Percentiles rank a stretch among this genome's conserved stretches.
phyloP scores from a whole-genome alignment of 2,329 filamentous ascomycete species.

The Aureobasidium mangrovei region DNA sequence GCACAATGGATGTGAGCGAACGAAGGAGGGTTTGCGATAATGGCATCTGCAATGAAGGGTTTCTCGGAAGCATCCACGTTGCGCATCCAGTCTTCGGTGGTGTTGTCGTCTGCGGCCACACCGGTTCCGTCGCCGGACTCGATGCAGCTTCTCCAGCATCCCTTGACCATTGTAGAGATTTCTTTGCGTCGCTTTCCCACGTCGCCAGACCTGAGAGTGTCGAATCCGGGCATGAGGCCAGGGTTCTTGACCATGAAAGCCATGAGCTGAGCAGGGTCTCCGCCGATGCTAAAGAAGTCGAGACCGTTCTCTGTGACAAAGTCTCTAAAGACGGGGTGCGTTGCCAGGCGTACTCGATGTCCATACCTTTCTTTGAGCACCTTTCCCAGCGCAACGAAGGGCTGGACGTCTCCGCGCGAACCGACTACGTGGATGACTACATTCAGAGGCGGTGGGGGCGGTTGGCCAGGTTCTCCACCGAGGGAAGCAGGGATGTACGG shows the following conservation, averaged over 20 bases:
- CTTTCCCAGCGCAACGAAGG: slow-evolving; percentile 62
- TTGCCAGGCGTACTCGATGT: slow-evolving; percentile 65
- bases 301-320: slow-evolving; percentile 63
- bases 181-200: slow-evolving; percentile 18
- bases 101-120: slow-evolving; percentile 25
- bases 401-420: slow-evolving; percentile 66
- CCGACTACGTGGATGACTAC: slow-evolving; percentile 69
- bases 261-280: slow-evolving; percentile 67
- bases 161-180: slow-evolving; percentile 22
- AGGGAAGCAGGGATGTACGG: slow-evolving; percentile 66
- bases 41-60: slow-evolving; percentile 76
- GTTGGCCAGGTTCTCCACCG: slow-evolving; percentile 54
- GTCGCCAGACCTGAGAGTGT: slow-evolving; percentile 22
- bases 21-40: slow-evolving; percentile 70
- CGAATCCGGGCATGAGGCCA: slow-evolving; percentile 23
- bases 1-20: slow-evolving; percentile 70
- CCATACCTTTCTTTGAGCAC: slow-evolving; percentile 55
- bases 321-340: slow-evolving; percentile 57
- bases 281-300: slow-evolving; percentile 70
- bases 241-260: slow-evolving; percentile 29
- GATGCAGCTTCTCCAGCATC: slow-evolving; percentile 24
- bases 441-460: slow-evolving; percentile 47
- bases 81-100: slow-evolving; percentile 21
- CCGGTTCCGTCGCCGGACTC: slow-evolving; percentile 20
- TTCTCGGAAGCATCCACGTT: slow-evolving; percentile 20